Base-by-base conservation (phyloP, 208 protist species). In the Trypanosoma melophagium region DNA sequence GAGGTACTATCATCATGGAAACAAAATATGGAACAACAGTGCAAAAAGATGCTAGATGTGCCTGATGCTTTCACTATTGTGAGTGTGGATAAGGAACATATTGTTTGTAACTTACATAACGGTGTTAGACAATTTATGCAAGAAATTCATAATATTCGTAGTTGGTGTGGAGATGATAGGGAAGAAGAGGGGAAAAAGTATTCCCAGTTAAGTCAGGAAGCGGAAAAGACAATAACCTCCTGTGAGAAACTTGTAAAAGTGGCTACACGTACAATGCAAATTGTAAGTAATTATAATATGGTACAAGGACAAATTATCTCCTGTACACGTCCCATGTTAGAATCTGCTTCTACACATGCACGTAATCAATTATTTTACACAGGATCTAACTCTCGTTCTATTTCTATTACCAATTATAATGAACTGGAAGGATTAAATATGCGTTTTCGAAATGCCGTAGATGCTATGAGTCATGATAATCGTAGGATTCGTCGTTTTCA, bases 401-500 rank as follows among this genome's bases (percentile, higher is more conserved):
- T 96, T 50, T 62, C 87, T 21, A 47, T 89, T 41, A 69, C 69
- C 25, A 90, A 91, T 74, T 83, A 93, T 66, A 78, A 92, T 58
- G 92, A 96, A 67, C 76, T 96, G 14, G 84, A 95, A 31, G 82
- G 80, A 7, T 71, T 95, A 8, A 89, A 89, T 76, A 71, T 89
- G 66, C 80, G 87, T 49, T 93, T 96, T 69, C 87, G 93, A 69
- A 93, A 91, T 74, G 77, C 77, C 0, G 86, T 95, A 12, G 89
- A 93, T 59, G 56, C 77, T 2, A 76, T 94, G 13, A 92, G 87
- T 74, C 84, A 74, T 52, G 86, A 93, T 28, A 94, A 94, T 74
- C 83, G 88, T 10, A 77, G 91, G 25, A 85, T 96, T 57, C 88
- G 92, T 19, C 84, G 87, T 40, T 94, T 96, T 60, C 92, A 96